phyloP scores from a whole-genome alignment of 345 rosid genomes.

The Hirschfeldia incana region DNA sequence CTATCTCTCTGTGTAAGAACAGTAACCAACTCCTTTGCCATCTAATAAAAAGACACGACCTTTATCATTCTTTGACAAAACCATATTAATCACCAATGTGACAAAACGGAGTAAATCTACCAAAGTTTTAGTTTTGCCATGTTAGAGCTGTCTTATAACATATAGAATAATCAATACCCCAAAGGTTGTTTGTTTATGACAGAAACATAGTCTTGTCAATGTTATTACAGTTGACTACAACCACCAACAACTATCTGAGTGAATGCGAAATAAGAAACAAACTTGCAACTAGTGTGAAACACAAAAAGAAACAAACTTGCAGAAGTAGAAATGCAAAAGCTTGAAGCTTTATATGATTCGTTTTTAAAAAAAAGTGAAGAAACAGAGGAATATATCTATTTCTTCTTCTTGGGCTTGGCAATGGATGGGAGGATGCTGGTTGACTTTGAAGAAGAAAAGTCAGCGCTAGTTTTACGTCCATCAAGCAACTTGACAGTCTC shows the following conservation, averaged over 20 bases:
- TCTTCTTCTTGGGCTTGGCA: neutral
- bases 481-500: slow-evolving; percentile 32
- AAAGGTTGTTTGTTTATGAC: slow-evolving; percentile 8
- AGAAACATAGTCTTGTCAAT: slow-evolving; percentile 8
- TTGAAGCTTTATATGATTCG: neutral
- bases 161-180: neutral
- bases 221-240: neutral
- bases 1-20: neutral
- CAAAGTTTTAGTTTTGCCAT: neutral
- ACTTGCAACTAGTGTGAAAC: neutral
- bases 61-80: neutral
- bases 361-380: neutral
- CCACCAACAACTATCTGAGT: neutral
- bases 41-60: neutral
- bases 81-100: neutral
- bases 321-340: slow-evolving; percentile 2
- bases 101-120: neutral
- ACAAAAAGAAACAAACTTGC: neutral
- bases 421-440: neutral
- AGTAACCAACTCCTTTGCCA: neutral
- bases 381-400: neutral
- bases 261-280: neutral
- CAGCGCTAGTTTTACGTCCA: neutral
- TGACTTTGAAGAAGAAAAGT: neutral
- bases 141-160: neutral